A percentile compares a stretch with the other conserved stretches of the same genome.
These are phyloP conservation scores for Cladosporium sp. DNA, from an alignment of 2,329 filamentous ascomycete species.

Conservation along the genomic window DNA sequence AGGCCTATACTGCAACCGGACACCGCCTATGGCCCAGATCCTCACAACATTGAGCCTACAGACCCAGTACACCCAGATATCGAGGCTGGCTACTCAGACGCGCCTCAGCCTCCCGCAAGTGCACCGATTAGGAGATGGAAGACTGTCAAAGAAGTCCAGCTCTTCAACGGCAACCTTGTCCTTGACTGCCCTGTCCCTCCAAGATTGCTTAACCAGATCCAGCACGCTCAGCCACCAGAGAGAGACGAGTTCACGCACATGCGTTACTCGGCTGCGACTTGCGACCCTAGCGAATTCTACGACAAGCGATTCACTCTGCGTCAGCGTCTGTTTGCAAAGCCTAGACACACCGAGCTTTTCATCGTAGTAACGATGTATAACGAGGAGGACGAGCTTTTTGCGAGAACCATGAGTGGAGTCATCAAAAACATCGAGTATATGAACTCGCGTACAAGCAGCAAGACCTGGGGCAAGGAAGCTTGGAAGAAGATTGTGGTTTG, in stretches of 20 bases:
- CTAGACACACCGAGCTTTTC: conserved; percentile 88
- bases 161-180: conserved; percentile 95
- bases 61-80: conserved; percentile 37
- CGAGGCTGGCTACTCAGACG: conserved; percentile 36
- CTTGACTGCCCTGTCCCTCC: conserved; percentile 95
- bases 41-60: conserved; percentile 35
- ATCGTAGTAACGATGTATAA: conserved; percentile 99
- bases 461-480: conserved; percentile 96
- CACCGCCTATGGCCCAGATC: conserved; percentile 57
- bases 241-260: conserved; percentile 87
- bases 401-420: conserved; percentile 90
- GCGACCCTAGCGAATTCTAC: conserved; percentile 84
- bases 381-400: conserved; percentile 93
- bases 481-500: conserved; percentile 99
- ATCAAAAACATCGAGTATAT: conserved; percentile 99
- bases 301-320: conserved; percentile 85
- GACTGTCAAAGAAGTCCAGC: conserved; percentile 91
- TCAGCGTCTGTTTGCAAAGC: conserved; percentile 87
- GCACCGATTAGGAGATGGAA: conserved; percentile 83
- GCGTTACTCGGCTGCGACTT: conserved; percentile 92
- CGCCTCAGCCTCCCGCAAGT: conserved; percentile 48
- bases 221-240: conserved; percentile 72
- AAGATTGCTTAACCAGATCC: conserved; percentile 76
- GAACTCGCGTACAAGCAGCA: conserved; percentile 87
- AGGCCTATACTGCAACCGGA: conserved; percentile 71